Evolutionary conservation across 148 eudicot genomes (phyloP).

Genomic region (Camellia japonica): DNA sequence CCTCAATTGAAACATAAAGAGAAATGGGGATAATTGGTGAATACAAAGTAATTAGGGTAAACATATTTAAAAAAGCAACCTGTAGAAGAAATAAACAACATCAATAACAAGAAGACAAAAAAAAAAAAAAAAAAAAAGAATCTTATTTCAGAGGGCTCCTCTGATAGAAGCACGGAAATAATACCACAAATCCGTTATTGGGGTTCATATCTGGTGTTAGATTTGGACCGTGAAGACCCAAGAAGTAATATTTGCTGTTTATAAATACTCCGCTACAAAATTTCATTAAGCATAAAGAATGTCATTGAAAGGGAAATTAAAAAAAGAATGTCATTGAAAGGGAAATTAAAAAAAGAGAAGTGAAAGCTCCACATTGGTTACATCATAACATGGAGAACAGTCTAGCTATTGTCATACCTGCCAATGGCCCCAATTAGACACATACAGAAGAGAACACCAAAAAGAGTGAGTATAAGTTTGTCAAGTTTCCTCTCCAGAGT

Average conservation of each 20-base stretch:
- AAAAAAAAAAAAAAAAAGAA: conserved; percentile 3
- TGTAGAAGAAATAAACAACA: conserved; percentile 27
- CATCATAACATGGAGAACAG: background rate
- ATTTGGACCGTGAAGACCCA: conserved; percentile 56
- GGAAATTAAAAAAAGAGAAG: no score
- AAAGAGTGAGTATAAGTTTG: conserved; percentile 79
- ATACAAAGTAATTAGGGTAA: conserved; percentile 91
- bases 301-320: background rate
- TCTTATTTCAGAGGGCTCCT: background rate
- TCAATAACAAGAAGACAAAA: background rate
- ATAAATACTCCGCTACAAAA: conserved; percentile 70
- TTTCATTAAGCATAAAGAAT: conserved; percentile 16
- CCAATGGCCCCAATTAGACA: conserved; percentile 93
- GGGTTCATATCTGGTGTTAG: conserved; percentile 73
- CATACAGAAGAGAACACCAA: conserved; percentile 78
- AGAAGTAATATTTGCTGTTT: conserved; percentile 55
- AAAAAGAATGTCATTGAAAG: background rate
- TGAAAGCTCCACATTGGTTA: background rate
- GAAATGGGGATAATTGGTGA: conserved; percentile 98
- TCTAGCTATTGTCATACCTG: conserved; percentile 52
- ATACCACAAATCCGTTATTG: conserved; percentile 78
- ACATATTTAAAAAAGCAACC: conserved; percentile 83
- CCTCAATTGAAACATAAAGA: conserved; percentile 98
- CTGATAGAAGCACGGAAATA: conserved; percentile 13
- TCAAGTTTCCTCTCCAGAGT: conserved; percentile 97